Evolutionary conservation across 192 early-diverging fungal genomes (phyloP).

Genomic region (Polychytrium aggregatum): DNA sequence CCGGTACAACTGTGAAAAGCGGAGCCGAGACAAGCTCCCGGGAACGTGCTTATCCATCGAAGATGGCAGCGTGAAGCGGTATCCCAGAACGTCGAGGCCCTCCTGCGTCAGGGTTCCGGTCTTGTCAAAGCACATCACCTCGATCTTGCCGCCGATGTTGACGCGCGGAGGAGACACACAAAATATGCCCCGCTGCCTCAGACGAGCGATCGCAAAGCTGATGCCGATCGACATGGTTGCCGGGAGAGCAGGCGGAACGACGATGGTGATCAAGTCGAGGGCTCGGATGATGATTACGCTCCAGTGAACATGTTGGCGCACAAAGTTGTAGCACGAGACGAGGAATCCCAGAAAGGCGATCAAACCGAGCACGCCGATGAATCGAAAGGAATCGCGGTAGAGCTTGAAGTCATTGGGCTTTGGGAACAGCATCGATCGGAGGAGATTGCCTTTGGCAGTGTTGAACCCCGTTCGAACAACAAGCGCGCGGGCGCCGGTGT

Average conservation of each 20-base stretch:
- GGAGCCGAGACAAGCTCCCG: slow-evolving; percentile 8
- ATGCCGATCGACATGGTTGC: slow-evolving; percentile 98
- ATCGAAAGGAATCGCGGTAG: slow-evolving; percentile 93
- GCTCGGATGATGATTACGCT: slow-evolving; percentile 76
- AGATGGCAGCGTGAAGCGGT: slow-evolving; percentile 43
- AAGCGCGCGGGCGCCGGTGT: slow-evolving; percentile 68
- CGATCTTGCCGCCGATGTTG: slow-evolving; percentile 91
- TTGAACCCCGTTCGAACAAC: slow-evolving; percentile 90
- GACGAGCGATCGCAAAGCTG: slow-evolving; percentile 80
- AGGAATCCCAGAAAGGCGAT: slow-evolving; percentile 83
- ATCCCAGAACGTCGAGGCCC: slow-evolving; percentile 88
- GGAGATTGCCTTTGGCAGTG: slow-evolving; percentile 89
- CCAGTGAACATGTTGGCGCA: slow-evolving; percentile 59
- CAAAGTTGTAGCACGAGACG: slow-evolving; percentile 77
- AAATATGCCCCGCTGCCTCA: slow-evolving; percentile 73
- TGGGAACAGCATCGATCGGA: slow-evolving; percentile 93
- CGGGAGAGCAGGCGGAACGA: slow-evolving; percentile 91
- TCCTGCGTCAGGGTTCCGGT: slow-evolving; percentile 96
- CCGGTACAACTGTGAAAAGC: slow-evolving; percentile 21
- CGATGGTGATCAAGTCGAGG: slow-evolving; percentile 91
- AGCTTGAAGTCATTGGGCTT: slow-evolving; percentile 95
- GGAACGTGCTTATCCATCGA: neutral
- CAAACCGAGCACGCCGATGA: slow-evolving; percentile 79
- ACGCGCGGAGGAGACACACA: slow-evolving; percentile 86
- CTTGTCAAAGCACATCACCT: slow-evolving; percentile 98